These are phyloP conservation scores for Paspalum notatum DNA, from an alignment of 176 grass and related monocot species.

Conservation along the genomic window DNA sequence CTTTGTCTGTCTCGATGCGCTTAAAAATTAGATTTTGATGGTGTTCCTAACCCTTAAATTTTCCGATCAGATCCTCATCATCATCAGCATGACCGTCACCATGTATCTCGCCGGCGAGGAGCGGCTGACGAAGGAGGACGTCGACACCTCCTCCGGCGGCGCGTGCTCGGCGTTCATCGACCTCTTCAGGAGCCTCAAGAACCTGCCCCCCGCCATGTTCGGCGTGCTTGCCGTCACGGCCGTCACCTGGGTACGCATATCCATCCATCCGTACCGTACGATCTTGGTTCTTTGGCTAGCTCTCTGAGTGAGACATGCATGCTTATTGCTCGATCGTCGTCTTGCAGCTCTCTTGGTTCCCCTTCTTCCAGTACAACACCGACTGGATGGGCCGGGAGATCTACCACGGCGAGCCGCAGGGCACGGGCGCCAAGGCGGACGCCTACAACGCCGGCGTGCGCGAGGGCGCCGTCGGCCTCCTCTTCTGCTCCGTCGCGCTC, in stretches of 20 bases:
- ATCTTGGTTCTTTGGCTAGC: too few relatives aligned
- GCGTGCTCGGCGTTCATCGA: conserved; percentile 42
- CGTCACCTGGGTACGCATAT: conserved; percentile 66
- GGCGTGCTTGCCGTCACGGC: conserved; percentile 73
- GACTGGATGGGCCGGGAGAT: conserved; percentile 81
- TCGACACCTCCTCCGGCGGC: neutral
- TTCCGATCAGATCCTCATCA: conserved; percentile 37
- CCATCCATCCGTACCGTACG: neutral
- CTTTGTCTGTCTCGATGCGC: neutral
- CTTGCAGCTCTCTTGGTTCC: conserved; percentile 60
- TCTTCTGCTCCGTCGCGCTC: conserved; percentile 66
- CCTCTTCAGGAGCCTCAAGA: conserved; percentile 63
- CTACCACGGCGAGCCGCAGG: conserved; percentile 51
- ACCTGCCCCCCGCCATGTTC: conserved; percentile 75
- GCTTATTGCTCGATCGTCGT: too few relatives aligned
- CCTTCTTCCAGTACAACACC: conserved; percentile 77
- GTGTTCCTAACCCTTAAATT: too few relatives aligned
- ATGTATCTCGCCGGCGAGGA: conserved; percentile 49
- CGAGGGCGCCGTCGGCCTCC: conserved; percentile 65
- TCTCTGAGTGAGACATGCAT: too few relatives aligned
- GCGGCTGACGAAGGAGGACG: neutral
- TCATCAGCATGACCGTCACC: conserved; percentile 49
- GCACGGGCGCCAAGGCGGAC: neutral
- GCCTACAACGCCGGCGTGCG: conserved; percentile 44
- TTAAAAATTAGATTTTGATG: neutral